These are phyloP conservation scores for Tagetes erecta DNA, from an alignment of 129 eudicot genomes.

Conservation along the genomic window DNA sequence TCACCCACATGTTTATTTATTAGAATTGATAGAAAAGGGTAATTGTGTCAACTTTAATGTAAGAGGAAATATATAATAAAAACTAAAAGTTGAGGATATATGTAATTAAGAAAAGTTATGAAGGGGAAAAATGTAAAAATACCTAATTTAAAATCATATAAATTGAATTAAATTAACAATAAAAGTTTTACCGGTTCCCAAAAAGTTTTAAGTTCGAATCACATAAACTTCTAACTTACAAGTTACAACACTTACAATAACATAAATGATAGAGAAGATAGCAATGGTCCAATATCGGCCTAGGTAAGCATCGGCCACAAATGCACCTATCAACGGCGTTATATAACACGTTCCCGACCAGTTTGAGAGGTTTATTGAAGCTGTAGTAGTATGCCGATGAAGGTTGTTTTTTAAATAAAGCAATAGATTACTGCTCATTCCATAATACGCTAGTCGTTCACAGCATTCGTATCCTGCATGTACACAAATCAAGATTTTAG, in stretches of 20 bases:
- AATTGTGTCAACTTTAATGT: no score
- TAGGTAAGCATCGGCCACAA: slow-evolving; percentile 73
- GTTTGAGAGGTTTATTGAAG: slow-evolving; percentile 63
- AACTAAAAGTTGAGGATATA: no score
- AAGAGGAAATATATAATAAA: no score
- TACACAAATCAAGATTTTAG: neutral
- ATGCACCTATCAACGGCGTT: slow-evolving; percentile 74
- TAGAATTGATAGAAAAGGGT: no score
- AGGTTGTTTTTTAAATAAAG: slow-evolving; percentile 55
- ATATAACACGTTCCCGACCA: slow-evolving; percentile 89
- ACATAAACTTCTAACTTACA: neutral
- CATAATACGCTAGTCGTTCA: slow-evolving; percentile 81
- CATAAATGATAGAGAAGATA: slow-evolving; percentile 62
- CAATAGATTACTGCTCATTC: slow-evolving; percentile 72
- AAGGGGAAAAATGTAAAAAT: no score
- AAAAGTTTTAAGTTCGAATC: no score
- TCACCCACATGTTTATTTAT: no score
- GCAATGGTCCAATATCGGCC: slow-evolving; percentile 90
- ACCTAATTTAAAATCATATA: no score
- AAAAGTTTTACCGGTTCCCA: no score
- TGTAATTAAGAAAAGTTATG: no score
- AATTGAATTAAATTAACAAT: no score
- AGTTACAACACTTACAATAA: slow-evolving; percentile 43
- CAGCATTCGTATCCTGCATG: slow-evolving; percentile 78
- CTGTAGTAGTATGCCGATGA: slow-evolving; percentile 58